phyloP scores from a whole-genome alignment of 1,139 yeast genomes.

The Yamadazyma siamensis region DNA sequence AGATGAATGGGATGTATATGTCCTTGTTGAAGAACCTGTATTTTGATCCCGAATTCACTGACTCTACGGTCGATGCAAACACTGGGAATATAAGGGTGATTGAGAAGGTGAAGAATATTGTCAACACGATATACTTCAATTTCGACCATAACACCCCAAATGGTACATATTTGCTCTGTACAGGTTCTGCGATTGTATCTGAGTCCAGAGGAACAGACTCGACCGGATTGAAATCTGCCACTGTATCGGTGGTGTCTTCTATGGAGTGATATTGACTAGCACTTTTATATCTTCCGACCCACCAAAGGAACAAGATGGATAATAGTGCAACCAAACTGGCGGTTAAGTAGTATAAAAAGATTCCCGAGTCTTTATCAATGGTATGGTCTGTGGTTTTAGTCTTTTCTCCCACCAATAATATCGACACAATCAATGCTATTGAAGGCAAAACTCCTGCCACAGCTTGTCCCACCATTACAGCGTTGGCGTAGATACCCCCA shows the following conservation, averaged over 20 bases:
- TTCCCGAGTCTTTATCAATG: constrained; percentile 43
- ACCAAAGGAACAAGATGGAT: constrained; percentile 41
- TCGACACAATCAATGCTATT: constrained; percentile 61
- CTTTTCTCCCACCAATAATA: constrained; percentile 42
- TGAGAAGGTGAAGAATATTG: constrained; percentile 75
- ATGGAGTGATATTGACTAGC: constrained; percentile 21
- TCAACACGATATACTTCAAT: constrained; percentile 57
- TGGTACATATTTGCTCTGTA: constrained; percentile 34
- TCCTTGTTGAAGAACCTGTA: constrained; percentile 38
- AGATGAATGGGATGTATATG: constrained; percentile 72
- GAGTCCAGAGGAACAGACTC: constrained; percentile 1
- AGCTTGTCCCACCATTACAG: constrained; percentile 93
- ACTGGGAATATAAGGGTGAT: constrained; percentile 84
- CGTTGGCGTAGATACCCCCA: constrained; percentile 79
- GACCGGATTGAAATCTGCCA: constrained; percentile 1
- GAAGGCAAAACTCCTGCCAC: constrained; percentile 91
- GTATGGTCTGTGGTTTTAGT: constrained; percentile 14
- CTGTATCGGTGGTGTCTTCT: constrained; percentile 13
- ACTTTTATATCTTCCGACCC: constrained; percentile 24
- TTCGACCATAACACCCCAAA: constrained; percentile 53
- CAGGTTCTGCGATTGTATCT: constrained; percentile 7
- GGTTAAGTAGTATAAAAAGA: constrained; percentile 66
- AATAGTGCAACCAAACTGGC: constrained; percentile 59
- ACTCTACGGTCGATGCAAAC: constrained; percentile 71
- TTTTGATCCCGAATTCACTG: constrained; percentile 37